Conservation (phyloP, 1,284 basidiomycete genomes). For the Naganishia albida region DNA sequence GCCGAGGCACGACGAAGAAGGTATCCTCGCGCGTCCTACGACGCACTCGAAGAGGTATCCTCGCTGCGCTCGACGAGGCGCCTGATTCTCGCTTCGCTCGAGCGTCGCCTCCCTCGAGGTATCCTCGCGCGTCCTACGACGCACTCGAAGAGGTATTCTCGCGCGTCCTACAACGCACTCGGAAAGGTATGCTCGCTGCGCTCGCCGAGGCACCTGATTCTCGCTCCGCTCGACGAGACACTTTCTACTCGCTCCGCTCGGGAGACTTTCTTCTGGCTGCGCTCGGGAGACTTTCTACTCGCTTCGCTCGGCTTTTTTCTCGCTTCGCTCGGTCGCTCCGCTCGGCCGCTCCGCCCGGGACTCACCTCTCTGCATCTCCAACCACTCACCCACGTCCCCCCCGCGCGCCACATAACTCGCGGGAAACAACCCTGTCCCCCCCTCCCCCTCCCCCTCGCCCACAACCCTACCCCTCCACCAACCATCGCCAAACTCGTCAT, state of each 20-base stretch:
- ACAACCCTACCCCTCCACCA: constrained; percentile 97
- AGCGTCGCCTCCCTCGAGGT: no score
- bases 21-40: background rate
- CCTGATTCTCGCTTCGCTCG: background rate
- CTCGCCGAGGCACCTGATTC: no score
- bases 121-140: no score
- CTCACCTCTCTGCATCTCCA: constrained; percentile 33
- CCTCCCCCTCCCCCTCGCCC: constrained; percentile 65
- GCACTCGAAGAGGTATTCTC: no score
- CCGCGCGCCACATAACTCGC: constrained; percentile 70
- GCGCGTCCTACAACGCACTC: no score
- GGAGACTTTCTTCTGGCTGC: no score
- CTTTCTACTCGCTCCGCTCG: no score
- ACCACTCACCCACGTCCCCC: constrained; percentile 26
- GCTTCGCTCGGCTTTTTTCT: background rate
- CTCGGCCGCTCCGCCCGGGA: constrained; percentile 32
- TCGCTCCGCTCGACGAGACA: no score
- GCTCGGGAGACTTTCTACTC: no score
- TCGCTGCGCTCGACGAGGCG: background rate
- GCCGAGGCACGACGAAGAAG: background rate
- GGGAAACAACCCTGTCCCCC: constrained; percentile 80
- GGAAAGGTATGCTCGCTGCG: no score
- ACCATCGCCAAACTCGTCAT: constrained; percentile 92
- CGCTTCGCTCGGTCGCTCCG: background rate
- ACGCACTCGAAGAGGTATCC: no score